phyloP scores from a whole-genome alignment of 441 rosid genomes.

The Populus hybrid region DNA sequence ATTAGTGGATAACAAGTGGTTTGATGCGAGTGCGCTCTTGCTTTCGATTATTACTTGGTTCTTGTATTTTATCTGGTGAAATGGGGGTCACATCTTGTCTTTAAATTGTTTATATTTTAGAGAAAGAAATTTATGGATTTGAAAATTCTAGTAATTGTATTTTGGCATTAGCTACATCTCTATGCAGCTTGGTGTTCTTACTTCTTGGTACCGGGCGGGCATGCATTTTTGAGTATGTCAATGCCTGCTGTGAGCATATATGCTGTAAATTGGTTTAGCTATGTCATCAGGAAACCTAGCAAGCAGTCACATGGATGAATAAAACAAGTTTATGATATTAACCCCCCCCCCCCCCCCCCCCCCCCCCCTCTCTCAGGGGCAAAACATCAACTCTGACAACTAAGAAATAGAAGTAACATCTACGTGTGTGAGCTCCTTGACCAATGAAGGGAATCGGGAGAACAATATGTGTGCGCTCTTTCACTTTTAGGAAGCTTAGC shows the following conservation, averaged over 20 bases:
- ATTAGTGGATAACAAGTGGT: too few relatives aligned
- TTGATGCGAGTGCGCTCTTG: background rate
- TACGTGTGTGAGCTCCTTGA: background rate
- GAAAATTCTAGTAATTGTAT: background rate
- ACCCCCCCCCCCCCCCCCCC: too few relatives aligned
- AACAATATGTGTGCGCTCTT: too few relatives aligned
- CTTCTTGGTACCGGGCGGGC: background rate
- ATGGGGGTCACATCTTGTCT: background rate
- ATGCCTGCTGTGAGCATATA: background rate
- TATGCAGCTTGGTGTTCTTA: conserved; percentile 6
- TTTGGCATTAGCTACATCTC: background rate
- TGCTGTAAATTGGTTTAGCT: background rate
- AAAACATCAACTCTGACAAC: background rate
- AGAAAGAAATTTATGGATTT: background rate
- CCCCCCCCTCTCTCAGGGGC: too few relatives aligned
- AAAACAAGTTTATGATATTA: too few relatives aligned
- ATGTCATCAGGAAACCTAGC: background rate
- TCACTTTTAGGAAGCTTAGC: too few relatives aligned
- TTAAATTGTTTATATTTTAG: background rate
- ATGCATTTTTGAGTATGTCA: background rate
- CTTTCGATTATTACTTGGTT: background rate
- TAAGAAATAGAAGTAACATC: background rate
- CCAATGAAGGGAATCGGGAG: background rate
- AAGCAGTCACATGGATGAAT: conserved; percentile 2
- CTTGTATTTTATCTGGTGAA: background rate